These are phyloP conservation scores for Chaetomiaceae sp. DNA, from an alignment of 2,329 filamentous ascomycete species.

Conservation along the genomic window DNA sequence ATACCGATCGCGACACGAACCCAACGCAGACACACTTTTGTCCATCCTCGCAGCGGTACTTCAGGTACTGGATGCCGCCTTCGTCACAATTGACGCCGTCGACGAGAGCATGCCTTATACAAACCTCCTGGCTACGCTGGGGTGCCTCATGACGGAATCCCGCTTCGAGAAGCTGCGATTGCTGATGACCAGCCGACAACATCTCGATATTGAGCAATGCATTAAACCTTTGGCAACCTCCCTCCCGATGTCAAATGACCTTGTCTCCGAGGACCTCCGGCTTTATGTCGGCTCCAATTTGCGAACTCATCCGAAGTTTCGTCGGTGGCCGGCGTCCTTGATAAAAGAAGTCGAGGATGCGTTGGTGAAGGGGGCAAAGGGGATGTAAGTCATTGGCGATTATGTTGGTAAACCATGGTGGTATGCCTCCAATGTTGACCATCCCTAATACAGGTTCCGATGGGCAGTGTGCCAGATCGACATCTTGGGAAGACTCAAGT, in stretches of 20 bases:
- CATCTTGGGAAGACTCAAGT: background rate
- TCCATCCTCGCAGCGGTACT: slow-evolving; percentile 21
- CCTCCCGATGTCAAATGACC: slow-evolving; percentile 28
- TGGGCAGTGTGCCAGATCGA: background rate
- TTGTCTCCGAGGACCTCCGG: slow-evolving; percentile 27
- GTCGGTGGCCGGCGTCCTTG: slow-evolving; percentile 1
- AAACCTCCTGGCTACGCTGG: slow-evolving; percentile 23
- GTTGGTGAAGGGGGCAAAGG: background rate
- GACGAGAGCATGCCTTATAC: slow-evolving; percentile 28
- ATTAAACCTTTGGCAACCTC: slow-evolving; percentile 12
- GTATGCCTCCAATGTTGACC: too few relatives aligned
- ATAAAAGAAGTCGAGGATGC: background rate
- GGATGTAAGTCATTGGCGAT: background rate
- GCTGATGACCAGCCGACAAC: slow-evolving; percentile 29
- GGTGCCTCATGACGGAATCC: slow-evolving; percentile 22
- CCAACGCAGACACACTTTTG: background rate
- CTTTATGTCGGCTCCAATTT: background rate
- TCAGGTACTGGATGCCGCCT: slow-evolving; percentile 21
- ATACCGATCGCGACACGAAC: too few relatives aligned
- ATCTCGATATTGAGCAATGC: slow-evolving; percentile 25
- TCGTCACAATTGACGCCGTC: slow-evolving; percentile 29
- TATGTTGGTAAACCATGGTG: too few relatives aligned
- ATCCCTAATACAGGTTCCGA: background rate
- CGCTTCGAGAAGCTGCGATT: slow-evolving; percentile 27
- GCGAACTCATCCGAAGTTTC: background rate